Evolutionary conservation across 495 filamentous ascomycete genomes (phyloP).

Genomic region (Tirmania nivea): DNA sequence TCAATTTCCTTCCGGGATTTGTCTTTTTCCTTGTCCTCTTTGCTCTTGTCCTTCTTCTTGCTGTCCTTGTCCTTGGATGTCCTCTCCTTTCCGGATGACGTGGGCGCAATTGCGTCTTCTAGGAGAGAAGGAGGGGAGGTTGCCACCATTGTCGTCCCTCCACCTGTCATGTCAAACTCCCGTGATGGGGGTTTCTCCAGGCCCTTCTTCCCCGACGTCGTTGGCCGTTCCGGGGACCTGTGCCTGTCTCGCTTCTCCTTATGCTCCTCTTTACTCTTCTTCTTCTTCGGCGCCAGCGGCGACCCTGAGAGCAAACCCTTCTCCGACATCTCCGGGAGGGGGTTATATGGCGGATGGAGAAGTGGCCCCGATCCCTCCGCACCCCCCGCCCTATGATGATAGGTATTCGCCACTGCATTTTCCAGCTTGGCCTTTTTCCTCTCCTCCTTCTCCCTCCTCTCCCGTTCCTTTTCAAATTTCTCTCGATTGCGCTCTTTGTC

Average conservation of each 20-base stretch:
- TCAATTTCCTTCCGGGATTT: neutral
- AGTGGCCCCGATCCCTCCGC: neutral
- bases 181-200: too few relatives aligned
- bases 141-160: neutral
- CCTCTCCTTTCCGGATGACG: too few relatives aligned
- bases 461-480: conserved; percentile 4
- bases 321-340: too few relatives aligned
- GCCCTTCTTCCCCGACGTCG: neutral
- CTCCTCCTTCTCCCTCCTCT: neutral
- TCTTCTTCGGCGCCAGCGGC: neutral
- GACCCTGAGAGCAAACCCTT: too few relatives aligned
- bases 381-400: neutral
- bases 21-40: neutral
- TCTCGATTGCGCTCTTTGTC: conserved; percentile 7
- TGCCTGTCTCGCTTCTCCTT: neutral
- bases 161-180: neutral
- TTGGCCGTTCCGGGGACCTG: neutral
- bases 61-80: neutral
- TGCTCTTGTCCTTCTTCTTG: neutral
- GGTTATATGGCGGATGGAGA: too few relatives aligned
- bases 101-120: neutral
- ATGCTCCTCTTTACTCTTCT: neutral
- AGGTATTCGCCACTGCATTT: neutral
- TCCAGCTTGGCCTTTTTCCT: neutral
- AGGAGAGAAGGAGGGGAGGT: neutral